Base-by-base conservation (phyloP, 2,329 filamentous ascomycete species). In the Botrytis cinerea region DNA sequence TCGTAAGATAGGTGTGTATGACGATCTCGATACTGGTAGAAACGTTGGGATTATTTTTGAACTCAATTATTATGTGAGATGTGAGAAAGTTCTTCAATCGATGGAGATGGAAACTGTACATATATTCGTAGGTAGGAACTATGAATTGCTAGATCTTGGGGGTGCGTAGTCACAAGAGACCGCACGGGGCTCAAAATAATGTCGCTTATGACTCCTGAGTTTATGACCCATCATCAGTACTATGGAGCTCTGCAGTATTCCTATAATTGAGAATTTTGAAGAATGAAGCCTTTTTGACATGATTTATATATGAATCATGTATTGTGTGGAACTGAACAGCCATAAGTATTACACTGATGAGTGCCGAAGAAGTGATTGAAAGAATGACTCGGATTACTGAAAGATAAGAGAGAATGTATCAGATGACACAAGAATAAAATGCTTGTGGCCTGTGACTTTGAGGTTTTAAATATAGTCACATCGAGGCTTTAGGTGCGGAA, bases 381-480 rank as follows among this genome's bases (percentile, higher is more conserved):
- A 54, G n/a, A n/a, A 18, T 54, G n/a, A 54, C 14, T n/a, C 4
- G 12, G 25, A 6, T 9, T n/a, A 10, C 25, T 51, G 48, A 22
- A 12, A 48, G 10, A 25, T 25, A 43, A 51, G 48, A 51, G 5
- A n/a, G 4, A 51, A 51, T n/a, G 25, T 14, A 25, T n/a, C 14
- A 3, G 0, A 51, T 25, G 0, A 0, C 7, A 4, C 25, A n/a
- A 16, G 25, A 25, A n/a, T n/a, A 3, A 25, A 6, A n/a, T n/a
- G 1, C 1, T 51, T n/a, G 25, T n/a, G 25, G 25, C 25, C 0
- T 51, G 14, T 51, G 5, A 5, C 12, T 6, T 1, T n/a, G 1
- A 51, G 14, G 4, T 16, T 6, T 2, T 14, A 14, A 51, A 14
- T 7, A n/a, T 16, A 51, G 25, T 51, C 48, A n/a, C 1, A 51